phyloP scores from a whole-genome alignment of 495 filamentous ascomycete genomes.

The Lineolata rhizophorae region DNA sequence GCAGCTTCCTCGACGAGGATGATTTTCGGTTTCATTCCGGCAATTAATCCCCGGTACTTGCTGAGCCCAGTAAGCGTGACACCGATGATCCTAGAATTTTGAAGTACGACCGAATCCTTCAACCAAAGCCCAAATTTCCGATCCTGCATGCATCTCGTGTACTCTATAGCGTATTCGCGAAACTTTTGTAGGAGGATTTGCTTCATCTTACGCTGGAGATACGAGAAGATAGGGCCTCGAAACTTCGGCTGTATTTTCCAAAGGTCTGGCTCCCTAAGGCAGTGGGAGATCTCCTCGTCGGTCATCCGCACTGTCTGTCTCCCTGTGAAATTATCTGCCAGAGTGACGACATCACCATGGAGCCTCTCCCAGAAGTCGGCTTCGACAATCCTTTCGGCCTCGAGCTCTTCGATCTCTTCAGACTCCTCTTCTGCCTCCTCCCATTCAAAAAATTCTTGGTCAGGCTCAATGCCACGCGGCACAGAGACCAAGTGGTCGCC shows the following conservation, averaged over 20 bases:
- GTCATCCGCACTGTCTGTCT: conserved; percentile 3
- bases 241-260: conserved; percentile 28
- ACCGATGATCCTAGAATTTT: conserved; percentile 37
- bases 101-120: conserved; percentile 25
- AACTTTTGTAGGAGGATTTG: conserved; percentile 21
- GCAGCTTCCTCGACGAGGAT: conserved; percentile 60
- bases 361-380: conserved; percentile 33
- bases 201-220: conserved; percentile 26
- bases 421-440: conserved; percentile 42
- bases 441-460: neutral
- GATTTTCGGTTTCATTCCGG: conserved; percentile 41
- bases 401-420: conserved; percentile 41
- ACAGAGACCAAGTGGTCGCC: too few relatives aligned
- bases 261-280: conserved; percentile 25
- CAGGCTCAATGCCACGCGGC: too few relatives aligned
- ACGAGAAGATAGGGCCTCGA: conserved; percentile 38
- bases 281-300: conserved; percentile 15
- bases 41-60: conserved; percentile 60
- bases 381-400: conserved; percentile 30
- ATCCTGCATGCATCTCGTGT: conserved; percentile 19
- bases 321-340: conserved; percentile 29
- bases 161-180: conserved; percentile 20
- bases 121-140: conserved; percentile 34
- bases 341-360: conserved; percentile 22
- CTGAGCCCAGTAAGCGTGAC: conserved; percentile 72